A percentile compares a stretch with the other conserved stretches of the same genome.
These are phyloP conservation scores for Wallacemonas collosoma DNA, from an alignment of 208 protist species.

Conservation along the genomic window DNA sequence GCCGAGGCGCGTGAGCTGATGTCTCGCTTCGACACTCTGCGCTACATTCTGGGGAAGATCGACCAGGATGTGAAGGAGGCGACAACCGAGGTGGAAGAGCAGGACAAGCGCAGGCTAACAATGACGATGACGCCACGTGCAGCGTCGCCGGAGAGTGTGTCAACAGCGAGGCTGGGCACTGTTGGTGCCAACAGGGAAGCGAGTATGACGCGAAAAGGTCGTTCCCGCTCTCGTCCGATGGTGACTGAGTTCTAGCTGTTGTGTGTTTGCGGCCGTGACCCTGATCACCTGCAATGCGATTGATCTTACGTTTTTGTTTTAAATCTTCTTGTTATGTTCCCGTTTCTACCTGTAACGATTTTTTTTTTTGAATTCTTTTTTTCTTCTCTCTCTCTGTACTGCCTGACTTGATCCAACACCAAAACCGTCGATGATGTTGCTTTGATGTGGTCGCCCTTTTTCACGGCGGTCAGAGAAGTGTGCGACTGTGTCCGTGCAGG, in stretches of 20 bases:
- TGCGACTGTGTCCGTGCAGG: too few relatives aligned
- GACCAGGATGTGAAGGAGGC: constrained; percentile 59
- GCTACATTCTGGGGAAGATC: constrained; percentile 45
- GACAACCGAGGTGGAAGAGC: constrained; percentile 28
- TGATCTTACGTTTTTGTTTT: constrained; percentile 11
- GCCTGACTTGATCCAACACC: too few relatives aligned
- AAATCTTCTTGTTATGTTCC: background rate
- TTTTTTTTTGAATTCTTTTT: constrained; percentile 13
- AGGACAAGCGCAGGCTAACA: constrained; percentile 4
- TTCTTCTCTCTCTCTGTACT: background rate
- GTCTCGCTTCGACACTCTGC: constrained; percentile 38
- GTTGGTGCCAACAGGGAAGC: constrained; percentile 29
- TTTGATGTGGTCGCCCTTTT: too few relatives aligned
- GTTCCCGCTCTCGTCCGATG: constrained; percentile 17
- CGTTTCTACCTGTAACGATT: background rate
- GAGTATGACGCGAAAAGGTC: constrained; percentile 19
- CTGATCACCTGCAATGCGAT: too few relatives aligned
- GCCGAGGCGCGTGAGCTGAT: constrained; percentile 38
- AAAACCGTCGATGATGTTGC: too few relatives aligned
- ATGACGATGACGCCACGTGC: background rate
- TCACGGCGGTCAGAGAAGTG: too few relatives aligned
- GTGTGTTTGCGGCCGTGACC: too few relatives aligned
- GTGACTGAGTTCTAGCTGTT: constrained; percentile 18
- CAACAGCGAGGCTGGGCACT: background rate
- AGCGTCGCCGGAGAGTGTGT: background rate